Evolutionary conservation across 352 stramenopile genomes (phyloP).

Genomic region (Lagenidium giganteum): DNA sequence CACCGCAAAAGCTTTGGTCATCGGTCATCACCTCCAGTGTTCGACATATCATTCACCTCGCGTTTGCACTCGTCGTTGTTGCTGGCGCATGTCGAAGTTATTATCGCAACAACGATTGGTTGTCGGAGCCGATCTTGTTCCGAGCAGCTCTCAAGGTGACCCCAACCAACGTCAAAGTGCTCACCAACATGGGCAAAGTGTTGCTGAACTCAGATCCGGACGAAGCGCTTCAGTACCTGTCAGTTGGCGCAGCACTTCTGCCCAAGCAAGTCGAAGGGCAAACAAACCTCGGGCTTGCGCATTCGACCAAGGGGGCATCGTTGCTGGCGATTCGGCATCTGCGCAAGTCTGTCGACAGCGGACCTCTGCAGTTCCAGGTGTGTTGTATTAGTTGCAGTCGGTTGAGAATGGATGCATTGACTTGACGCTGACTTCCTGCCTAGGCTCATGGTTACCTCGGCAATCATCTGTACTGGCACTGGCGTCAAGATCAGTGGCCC

Average conservation of each 20-base stretch:
- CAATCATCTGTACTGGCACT: constrained; percentile 8
- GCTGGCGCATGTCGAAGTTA: constrained; percentile 1
- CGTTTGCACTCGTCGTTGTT: constrained; percentile 7
- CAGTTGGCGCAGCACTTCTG: constrained; percentile 28
- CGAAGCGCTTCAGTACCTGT: constrained; percentile 30
- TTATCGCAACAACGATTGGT: constrained; percentile 63
- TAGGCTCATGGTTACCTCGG: constrained; percentile 16
- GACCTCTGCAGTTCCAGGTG: constrained; percentile 13
- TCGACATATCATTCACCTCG: not conserved
- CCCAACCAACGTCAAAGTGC: constrained; percentile 72
- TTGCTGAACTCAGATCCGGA: constrained; percentile 37
- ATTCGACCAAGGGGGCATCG: constrained; percentile 10
- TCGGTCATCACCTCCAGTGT: not conserved
- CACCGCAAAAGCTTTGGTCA: constrained; percentile 11
- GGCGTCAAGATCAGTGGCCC: constrained; percentile 1
- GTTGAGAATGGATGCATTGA: too few species aligned
- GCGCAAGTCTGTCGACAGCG: constrained; percentile 30
- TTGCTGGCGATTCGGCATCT: constrained; percentile 50
- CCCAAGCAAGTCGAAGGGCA: constrained; percentile 48
- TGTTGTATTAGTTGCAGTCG: not conserved
- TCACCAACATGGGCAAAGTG: constrained; percentile 68
- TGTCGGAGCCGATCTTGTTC: constrained; percentile 51
- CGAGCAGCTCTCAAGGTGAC: constrained; percentile 38
- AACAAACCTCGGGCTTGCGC: constrained; percentile 49
- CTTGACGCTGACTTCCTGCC: not conserved